Evolutionary conservation across 345 rosid species (phyloP), one percentile per base, ranked within the genome.

Genomic region (Noccaea caerulescens): DNA sequence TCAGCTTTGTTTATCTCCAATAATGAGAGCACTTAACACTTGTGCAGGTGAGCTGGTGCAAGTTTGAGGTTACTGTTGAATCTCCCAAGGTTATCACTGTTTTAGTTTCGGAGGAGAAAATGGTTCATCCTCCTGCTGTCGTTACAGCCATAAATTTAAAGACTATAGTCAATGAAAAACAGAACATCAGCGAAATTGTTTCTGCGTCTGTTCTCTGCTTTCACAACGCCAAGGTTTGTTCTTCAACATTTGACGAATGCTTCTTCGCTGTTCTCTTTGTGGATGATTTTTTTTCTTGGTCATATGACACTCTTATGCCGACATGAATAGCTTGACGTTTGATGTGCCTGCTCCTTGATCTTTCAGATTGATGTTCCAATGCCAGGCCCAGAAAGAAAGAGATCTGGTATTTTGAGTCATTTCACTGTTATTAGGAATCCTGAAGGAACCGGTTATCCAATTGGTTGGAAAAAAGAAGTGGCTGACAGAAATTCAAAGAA

Each of bases 41-140:
- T 79, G 60, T 8, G 62, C 81, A 91, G 99, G 90, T 91, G 72
- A 94, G 99, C 83, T 91, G 96, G 99, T 94, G 99, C 88, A 91
- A 85, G 80, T 89, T 85, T 84, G 99, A 94, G 83, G 72, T 94
- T 45, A 75, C 63, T 73, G 81, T 88, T 69, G 89, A 85, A 64
- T 84, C 82, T 70, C 84, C 96, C 20, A 94, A 88, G 81, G 86
- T 78, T 71, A 82, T 91, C 71, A 62, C 38, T 44, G 79, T 78
- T 61, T 73, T 87, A 60, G 73, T 85, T 47, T 76, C 91, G 43
- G 84, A 77, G 78, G 79, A 59, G 42, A 70, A 71, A 51, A 33
- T 54, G 18, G 92, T 86, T 78, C 85, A 82, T 74, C 98, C 98
- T 80, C 90, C 96, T 9, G 87, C 93, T 55, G 90, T 89, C 57